Base-by-base conservation (phyloP, 2,329 filamentous ascomycete species). In the Lecanicillium sp. region DNA sequence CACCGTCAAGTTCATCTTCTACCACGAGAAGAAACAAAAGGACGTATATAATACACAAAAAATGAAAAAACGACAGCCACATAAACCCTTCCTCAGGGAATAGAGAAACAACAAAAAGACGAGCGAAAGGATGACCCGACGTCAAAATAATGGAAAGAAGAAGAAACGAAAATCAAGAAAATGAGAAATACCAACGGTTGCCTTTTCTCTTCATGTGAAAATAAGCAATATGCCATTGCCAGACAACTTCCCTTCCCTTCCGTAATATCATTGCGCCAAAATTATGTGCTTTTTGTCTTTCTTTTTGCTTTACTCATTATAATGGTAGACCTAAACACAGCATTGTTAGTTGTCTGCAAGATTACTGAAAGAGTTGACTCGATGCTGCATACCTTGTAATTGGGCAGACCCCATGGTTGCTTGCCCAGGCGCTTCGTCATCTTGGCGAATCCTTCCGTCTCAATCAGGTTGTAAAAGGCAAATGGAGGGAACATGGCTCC, bases 401-500 rank as follows among this genome's bases (percentile, higher is more conserved):
- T 95, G 30, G 92, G 92, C 54, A 96, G 66, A n/a, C 92, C 92
- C 50, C 74, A 87, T 42, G 85, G 76, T 45, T 82, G 73, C 80
- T 88, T 95, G 35, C 88, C 88, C 54, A 98, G 62, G 48, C 92
- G 72, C 58, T 78, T 83, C 11, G 89, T 89, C 92, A 98, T 98
- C 65, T 90, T 95, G 14, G 92, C 89, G 55, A 98, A 98, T 0
- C 92, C 92, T 56, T 98, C 92, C 0, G 92, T 96, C 69, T 98
- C 92, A 44, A 98, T 94, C 44, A 98, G 71, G 61, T 98, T 84
- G 58, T 95, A 96, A 57, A 98, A 98, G 3, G 90, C 65, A 57
- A 98, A 98, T 0, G 92, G 78, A 14, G 92, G 92, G 65, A 98
- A 98, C 90, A 96, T 98, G 57, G 92, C 90, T 15, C 92, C 92